phyloP scores from a whole-genome alignment of 805 yeast species.

The Barnettozyma botsteinii region DNA sequence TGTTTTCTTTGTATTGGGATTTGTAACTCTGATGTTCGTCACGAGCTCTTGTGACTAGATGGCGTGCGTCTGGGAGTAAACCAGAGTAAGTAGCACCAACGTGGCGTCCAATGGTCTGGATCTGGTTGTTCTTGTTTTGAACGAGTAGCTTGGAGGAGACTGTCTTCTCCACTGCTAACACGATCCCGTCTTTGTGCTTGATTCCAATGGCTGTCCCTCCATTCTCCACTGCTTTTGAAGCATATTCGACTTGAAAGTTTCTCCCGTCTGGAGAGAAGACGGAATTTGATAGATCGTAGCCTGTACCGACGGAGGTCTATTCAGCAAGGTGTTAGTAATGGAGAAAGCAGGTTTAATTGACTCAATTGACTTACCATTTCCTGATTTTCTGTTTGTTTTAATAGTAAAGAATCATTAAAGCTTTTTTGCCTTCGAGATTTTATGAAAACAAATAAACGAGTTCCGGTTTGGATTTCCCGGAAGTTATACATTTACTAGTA shows the following conservation, averaged over 20 bases:
- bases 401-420: not conserved
- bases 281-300: constrained; percentile 95
- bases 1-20: constrained; percentile 66
- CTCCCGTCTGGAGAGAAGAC: constrained; percentile 87
- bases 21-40: constrained; percentile 83
- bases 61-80: constrained; percentile 93
- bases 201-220: constrained; percentile 95
- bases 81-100: constrained; percentile 96
- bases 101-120: constrained; percentile 90
- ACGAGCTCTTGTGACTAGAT: constrained; percentile 84
- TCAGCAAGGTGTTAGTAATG: not conserved
- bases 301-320: constrained; percentile 94
- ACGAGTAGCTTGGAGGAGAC: constrained; percentile 81
- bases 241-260: constrained; percentile 97
- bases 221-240: constrained; percentile 94
- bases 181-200: constrained; percentile 87
- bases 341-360: too few species aligned
- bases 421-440: constrained; percentile 2
- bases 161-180: constrained; percentile 95
- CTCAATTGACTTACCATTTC: constrained; percentile 3
- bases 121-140: constrained; percentile 82
- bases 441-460: not conserved
- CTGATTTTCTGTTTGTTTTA: not conserved
- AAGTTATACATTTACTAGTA: too few species aligned
- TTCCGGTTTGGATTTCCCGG: too few species aligned